Conservation (phyloP, 2,329 filamentous ascomycete species). For the Ophiocordyceps camponoti-floridani region DNA sequence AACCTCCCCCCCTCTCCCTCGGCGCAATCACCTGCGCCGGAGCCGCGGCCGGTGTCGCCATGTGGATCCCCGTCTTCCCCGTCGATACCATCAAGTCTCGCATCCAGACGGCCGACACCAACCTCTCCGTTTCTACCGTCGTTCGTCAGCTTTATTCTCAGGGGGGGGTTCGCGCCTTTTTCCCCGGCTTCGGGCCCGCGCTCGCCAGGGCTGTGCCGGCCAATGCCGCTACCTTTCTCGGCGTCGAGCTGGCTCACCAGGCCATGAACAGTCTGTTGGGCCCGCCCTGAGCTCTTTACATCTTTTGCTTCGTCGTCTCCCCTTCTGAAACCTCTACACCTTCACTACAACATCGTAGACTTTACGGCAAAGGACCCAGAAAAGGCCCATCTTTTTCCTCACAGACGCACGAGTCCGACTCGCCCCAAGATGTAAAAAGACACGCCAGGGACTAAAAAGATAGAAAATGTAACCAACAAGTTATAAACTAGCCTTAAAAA, state of each 20-base stretch:
- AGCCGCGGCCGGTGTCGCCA: slow-evolving; percentile 80
- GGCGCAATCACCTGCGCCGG: slow-evolving; percentile 72
- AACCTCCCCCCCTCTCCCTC: slow-evolving; percentile 58
- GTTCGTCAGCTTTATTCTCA: slow-evolving; percentile 66
- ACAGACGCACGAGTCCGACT: too few relatives aligned
- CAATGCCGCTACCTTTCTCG: slow-evolving; percentile 87
- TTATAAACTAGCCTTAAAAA: too few relatives aligned
- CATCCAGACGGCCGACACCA: slow-evolving; percentile 78
- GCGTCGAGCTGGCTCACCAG: slow-evolving; percentile 69
- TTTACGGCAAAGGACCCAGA: too few relatives aligned
- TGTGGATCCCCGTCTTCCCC: slow-evolving; percentile 99
- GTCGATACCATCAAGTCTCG: slow-evolving; percentile 92
- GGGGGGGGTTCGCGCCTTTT: slow-evolving; percentile 82
- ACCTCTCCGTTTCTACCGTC: slow-evolving; percentile 62
- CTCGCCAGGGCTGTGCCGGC: slow-evolving; percentile 85
- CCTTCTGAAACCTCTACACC: too few relatives aligned
- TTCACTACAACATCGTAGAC: too few relatives aligned
- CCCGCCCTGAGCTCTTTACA: background rate
- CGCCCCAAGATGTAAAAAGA: too few relatives aligned
- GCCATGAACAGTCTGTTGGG: slow-evolving; percentile 63
- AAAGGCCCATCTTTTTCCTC: too few relatives aligned
- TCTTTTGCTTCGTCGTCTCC: background rate
- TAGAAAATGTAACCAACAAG: too few relatives aligned
- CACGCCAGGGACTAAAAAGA: too few relatives aligned
- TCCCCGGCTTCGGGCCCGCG: slow-evolving; percentile 88